Evolutionary conservation across 495 filamentous ascomycete genomes (phyloP).

Genomic region (Apiosordaria backusii): DNA sequence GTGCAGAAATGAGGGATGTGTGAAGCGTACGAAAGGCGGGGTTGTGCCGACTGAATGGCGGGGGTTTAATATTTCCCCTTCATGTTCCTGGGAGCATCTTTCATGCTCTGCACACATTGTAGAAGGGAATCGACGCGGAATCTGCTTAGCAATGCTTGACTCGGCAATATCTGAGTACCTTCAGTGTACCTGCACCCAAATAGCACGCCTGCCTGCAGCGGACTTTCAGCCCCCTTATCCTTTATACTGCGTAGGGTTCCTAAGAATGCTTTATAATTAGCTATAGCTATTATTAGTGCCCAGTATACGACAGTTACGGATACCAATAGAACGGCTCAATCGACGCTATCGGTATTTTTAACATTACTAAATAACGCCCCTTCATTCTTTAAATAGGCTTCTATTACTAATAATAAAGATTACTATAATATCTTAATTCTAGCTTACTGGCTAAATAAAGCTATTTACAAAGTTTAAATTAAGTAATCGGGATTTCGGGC

Average conservation of each 20-base stretch:
- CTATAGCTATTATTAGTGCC: not conserved
- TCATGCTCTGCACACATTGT: too few relatives aligned
- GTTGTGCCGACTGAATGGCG: too few relatives aligned
- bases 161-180: slow-evolving; percentile 12
- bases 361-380: not conserved
- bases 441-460: not conserved
- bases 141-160: slow-evolving; percentile 10
- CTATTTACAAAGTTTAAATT: not conserved
- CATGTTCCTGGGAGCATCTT: too few relatives aligned
- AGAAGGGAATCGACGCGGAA: too few relatives aligned
- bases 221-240: not conserved
- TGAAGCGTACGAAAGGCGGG: too few relatives aligned
- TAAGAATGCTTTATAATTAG: not conserved
- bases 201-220: slow-evolving; percentile 5
- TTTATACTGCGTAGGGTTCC: not conserved
- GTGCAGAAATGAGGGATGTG: too few relatives aligned
- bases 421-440: not conserved
- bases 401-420: not conserved
- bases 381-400: not conserved
- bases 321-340: not conserved
- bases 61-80: too few relatives aligned
- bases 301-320: not conserved
- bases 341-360: not conserved
- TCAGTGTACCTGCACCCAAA: slow-evolving; percentile 15
- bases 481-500: not conserved